Conservation (phyloP, 495 filamentous ascomycete species). For the Saxispiralis lemnorum region DNA sequence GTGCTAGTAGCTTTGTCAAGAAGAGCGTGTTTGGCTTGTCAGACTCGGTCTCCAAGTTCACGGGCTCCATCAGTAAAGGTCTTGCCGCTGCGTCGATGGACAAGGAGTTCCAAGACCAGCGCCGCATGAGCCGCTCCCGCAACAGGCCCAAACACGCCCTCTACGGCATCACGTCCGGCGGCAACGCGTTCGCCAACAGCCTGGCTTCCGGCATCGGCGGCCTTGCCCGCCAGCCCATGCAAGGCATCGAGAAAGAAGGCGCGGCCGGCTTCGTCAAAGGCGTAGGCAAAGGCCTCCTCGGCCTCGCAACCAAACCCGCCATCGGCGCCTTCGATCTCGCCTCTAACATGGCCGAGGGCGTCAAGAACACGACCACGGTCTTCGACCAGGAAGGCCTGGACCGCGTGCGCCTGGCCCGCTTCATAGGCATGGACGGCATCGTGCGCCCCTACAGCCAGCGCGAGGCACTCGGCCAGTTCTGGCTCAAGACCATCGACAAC, state of each 20-base stretch:
- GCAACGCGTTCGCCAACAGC: constrained; percentile 81
- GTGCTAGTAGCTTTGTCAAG: constrained; percentile 91
- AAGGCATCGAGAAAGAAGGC: constrained; percentile 92
- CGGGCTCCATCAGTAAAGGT: constrained; percentile 89
- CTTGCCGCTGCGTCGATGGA: constrained; percentile 88
- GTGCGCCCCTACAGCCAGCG: constrained; percentile 90
- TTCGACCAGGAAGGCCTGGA: constrained; percentile 91
- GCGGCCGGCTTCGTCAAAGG: constrained; percentile 89
- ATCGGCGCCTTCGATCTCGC: constrained; percentile 95
- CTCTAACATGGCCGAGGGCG: constrained; percentile 87
- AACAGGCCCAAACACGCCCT: constrained; percentile 93
- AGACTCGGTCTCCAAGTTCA: constrained; percentile 90
- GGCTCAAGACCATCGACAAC: constrained; percentile 93
- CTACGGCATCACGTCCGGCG: constrained; percentile 87
- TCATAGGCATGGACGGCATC: constrained; percentile 80
- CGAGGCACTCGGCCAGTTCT: constrained; percentile 91
- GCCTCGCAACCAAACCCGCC: constrained; percentile 84
- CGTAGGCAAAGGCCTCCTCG: constrained; percentile 84
- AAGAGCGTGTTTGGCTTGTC: constrained; percentile 94
- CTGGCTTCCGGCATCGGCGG: constrained; percentile 88
- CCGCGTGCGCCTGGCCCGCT: constrained; percentile 76
- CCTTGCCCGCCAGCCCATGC: constrained; percentile 76
- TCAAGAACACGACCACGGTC: constrained; percentile 95
- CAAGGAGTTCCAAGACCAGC: constrained; percentile 93
- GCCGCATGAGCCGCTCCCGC: constrained; percentile 78